Conservation (phyloP, 2,329 filamentous ascomycete species). For the Fusarium caatingaense region DNA sequence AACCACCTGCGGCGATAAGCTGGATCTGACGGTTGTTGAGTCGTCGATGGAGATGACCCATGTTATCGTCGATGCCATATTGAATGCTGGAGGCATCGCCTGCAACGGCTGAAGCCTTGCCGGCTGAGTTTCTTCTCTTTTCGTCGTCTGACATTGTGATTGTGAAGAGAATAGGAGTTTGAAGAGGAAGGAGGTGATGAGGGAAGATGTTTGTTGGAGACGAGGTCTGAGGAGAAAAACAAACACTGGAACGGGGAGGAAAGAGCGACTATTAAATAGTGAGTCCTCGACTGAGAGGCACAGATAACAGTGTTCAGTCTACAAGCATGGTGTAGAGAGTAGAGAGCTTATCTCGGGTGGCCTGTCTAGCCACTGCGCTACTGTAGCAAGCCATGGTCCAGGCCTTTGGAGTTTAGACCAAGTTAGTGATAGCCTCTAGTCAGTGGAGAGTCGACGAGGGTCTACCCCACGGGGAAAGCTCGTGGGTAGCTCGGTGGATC, state of each 20-base stretch:
- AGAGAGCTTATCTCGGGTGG: conserved; percentile 17
- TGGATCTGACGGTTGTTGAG: conserved; percentile 39
- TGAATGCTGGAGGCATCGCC: conserved; percentile 21
- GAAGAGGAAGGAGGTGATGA: background rate
- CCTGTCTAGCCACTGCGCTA: background rate
- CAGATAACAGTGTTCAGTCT: conserved; percentile 11
- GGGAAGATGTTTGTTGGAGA: background rate
- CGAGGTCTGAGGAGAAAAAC: background rate
- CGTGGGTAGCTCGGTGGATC: conserved; percentile 15
- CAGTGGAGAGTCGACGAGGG: background rate
- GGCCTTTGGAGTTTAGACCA: conserved; percentile 1
- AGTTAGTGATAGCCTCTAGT: background rate
- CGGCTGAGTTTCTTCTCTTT: conserved; percentile 17
- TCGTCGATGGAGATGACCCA: conserved; percentile 36
- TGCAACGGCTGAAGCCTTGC: conserved; percentile 13
- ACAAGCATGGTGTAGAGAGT: conserved; percentile 10
- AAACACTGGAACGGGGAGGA: background rate
- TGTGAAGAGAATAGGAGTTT: background rate
- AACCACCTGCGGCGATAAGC: conserved; percentile 47
- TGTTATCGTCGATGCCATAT: conserved; percentile 1
- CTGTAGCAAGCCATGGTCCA: conserved; percentile 1
- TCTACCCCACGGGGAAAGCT: conserved; percentile 32
- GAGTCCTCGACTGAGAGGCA: background rate
- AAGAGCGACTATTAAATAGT: conserved; percentile 21
- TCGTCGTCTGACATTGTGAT: conserved; percentile 35